Conservation (phyloP, 495 filamentous ascomycete species). For the Corynascus novoguineensis region DNA sequence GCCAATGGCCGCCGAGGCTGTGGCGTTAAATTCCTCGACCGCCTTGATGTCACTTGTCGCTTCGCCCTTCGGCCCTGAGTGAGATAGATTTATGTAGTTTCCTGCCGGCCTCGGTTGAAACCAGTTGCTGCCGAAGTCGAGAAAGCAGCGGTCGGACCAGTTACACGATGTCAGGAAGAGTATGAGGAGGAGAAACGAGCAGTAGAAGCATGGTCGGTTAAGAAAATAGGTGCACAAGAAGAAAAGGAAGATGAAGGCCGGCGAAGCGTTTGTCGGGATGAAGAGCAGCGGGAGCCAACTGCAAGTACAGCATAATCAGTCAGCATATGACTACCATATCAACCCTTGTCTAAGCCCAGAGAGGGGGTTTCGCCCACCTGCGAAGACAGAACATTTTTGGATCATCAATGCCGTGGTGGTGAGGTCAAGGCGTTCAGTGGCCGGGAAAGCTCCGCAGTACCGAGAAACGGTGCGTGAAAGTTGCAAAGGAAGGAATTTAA, state of each 20-base stretch:
- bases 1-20: constrained; percentile 38
- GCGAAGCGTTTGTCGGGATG: constrained; percentile 72
- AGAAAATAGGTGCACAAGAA: constrained; percentile 85
- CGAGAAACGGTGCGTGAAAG: no score
- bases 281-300: constrained; percentile 71
- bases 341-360: neutral
- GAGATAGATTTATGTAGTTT: constrained; percentile 21
- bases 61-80: constrained; percentile 19
- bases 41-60: constrained; percentile 29
- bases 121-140: constrained; percentile 78
- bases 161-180: constrained; percentile 86
- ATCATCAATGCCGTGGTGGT: no score
- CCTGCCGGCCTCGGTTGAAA: constrained; percentile 57
- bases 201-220: constrained; percentile 86
- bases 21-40: constrained; percentile 32
- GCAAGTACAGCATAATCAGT: neutral
- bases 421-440: no score
- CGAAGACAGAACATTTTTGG: constrained; percentile 75
- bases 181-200: constrained; percentile 79
- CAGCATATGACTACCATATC: neutral
- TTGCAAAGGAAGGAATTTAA: no score
- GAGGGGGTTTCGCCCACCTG: constrained; percentile 49
- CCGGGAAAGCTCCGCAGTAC: no score
- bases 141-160: constrained; percentile 87
- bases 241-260: constrained; percentile 84